Evolutionary conservation across 352 stramenopile genomes (phyloP), one percentile per base, ranked within the genome.

Genomic region (Pythium guiyangense): DNA sequence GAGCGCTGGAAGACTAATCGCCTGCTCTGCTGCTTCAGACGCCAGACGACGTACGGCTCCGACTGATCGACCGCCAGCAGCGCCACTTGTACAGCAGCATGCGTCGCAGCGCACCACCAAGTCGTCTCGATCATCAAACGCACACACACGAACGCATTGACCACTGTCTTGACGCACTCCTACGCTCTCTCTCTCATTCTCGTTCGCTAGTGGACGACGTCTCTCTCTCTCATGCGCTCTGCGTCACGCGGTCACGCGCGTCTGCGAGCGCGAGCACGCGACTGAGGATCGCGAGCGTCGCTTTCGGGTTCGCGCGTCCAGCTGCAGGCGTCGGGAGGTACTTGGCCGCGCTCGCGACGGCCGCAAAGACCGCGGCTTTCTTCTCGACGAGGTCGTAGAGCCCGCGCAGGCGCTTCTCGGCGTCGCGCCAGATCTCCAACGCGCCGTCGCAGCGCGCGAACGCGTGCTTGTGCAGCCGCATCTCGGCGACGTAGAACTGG

Each of bases 341-440:
- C 52, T 43, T 57, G 22, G 49, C 20, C 17, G 57, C 48, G 42
- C 51, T 69, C 31, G 68, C 66, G 29, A 73, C 60, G 6, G 68
- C 31, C n/a, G 71, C 75, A 40, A 73, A 74, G 25, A 91, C 66
- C 20, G 82, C 74, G 64, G 82, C 57, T 52, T 84, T 85, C 52
- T 83, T 84, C 42, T 63, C 61, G 25, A 88, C 57, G 46, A 91
- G 52, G 22, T 84, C 70, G 34, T 78, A 63, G 17, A 91, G 57
- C 11, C 70, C 67, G 1, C 59, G 60, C 29, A 91, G 60, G 3
- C 81, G 78, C 22, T 76, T 71, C 27, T 79, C 66, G 5, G 77
- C 62, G 59, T 88, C 80, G 48, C 63, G 74, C 81, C 78, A 91
- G 20, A 56, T 52, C 29, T 59, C 59, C 25, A 37, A 31, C 14